phyloP scores from a whole-genome alignment of 495 filamentous ascomycete genomes.

The Apodospora peruviana region DNA sequence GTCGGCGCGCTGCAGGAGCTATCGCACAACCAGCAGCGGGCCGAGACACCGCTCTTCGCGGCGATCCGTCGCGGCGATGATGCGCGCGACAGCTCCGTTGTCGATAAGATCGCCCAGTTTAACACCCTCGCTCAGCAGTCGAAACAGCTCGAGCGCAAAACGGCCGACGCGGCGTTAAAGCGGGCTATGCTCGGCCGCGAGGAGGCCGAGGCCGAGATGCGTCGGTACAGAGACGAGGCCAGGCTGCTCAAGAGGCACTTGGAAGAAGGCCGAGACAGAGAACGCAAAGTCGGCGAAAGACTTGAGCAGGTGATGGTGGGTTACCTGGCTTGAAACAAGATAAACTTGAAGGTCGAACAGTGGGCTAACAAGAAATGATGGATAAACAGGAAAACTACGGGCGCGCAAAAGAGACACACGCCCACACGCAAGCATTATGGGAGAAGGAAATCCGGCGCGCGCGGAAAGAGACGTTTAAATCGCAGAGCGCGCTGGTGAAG shows the following conservation, averaged over 20 bases:
- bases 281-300: constrained; percentile 69
- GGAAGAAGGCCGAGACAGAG: constrained; percentile 67
- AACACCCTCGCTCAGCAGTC: constrained; percentile 64
- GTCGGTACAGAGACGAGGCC: constrained; percentile 55
- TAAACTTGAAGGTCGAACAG: not conserved
- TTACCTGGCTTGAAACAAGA: not conserved
- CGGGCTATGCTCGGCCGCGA: constrained; percentile 78
- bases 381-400: constrained; percentile 64
- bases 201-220: constrained; percentile 68
- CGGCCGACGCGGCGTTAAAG: constrained; percentile 67
- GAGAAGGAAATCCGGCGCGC: constrained; percentile 79
- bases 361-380: not conserved
- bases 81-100: constrained; percentile 65
- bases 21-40: constrained; percentile 68
- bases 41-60: constrained; percentile 16
- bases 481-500: constrained; percentile 70
- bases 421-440: constrained; percentile 65
- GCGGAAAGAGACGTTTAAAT: constrained; percentile 81
- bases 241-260: constrained; percentile 47
- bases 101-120: constrained; percentile 80
- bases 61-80: constrained; percentile 17
- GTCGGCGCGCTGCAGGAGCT: constrained; percentile 53
- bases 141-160: constrained; percentile 54
- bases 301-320: constrained; percentile 70
- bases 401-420: constrained; percentile 66